A percentile compares a stretch with the other conserved stretches of the same genome.
These are phyloP conservation scores for Colletotrichum tanaceti DNA, from an alignment of 2,329 filamentous ascomycete species.

Conservation along the genomic window DNA sequence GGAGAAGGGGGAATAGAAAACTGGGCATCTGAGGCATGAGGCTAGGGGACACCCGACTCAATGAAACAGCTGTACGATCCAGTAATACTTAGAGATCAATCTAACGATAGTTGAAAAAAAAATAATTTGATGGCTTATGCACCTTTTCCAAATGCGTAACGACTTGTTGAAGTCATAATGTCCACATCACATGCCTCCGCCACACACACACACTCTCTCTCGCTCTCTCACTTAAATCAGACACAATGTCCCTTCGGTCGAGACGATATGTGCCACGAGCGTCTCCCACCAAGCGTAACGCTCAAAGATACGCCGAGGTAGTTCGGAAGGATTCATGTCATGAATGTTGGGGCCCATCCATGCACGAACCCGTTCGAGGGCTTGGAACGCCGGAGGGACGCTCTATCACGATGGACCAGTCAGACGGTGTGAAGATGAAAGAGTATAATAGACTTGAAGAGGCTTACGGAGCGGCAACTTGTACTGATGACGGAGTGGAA, in stretches of 20 bases:
- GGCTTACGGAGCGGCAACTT: slow-evolving; percentile 55
- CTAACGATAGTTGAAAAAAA: background rate
- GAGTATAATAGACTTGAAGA: slow-evolving; percentile 15
- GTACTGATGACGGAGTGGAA: slow-evolving; percentile 52
- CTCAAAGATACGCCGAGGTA: slow-evolving; percentile 45
- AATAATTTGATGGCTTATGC: background rate
- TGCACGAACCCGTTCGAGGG: slow-evolving; percentile 50
- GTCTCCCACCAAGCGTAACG: slow-evolving; percentile 55
- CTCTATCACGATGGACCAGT: slow-evolving; percentile 47
- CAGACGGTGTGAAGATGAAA: background rate
- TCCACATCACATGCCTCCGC: background rate
- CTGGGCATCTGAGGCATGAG: too few relatives aligned
- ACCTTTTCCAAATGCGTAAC: background rate
- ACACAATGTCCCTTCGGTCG: slow-evolving; percentile 52
- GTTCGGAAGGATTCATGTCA: slow-evolving; percentile 24
- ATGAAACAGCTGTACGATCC: too few relatives aligned
- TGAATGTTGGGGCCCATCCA: slow-evolving; percentile 50
- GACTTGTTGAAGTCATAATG: background rate
- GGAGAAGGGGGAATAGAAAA: background rate
- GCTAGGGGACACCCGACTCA: background rate
- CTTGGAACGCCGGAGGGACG: slow-evolving; percentile 53
- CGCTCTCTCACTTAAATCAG: slow-evolving; percentile 49
- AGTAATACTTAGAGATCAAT: too few relatives aligned
- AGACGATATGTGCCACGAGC: slow-evolving; percentile 50
- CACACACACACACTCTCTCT: too few relatives aligned